These are phyloP conservation scores for Claviceps sp. DNA, from an alignment of 2,329 filamentous ascomycete genomes.

Conservation along the genomic window DNA sequence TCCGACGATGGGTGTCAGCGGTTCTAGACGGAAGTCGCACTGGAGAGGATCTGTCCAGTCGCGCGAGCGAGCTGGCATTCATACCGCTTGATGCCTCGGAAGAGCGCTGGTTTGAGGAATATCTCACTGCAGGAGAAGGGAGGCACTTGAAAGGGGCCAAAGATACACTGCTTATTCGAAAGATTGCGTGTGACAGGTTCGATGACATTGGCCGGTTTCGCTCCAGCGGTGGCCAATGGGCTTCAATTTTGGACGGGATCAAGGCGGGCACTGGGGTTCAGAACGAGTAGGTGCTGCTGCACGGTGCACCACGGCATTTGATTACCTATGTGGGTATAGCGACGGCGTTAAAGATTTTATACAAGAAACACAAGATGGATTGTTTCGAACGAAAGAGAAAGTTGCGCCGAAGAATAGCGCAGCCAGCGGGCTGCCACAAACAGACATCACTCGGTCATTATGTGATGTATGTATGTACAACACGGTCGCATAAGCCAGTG, in stretches of 20 bases:
- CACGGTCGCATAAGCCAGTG: background rate
- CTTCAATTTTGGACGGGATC: constrained; percentile 36
- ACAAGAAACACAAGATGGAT: background rate
- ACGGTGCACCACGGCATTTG: background rate
- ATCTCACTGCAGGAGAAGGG: constrained; percentile 50
- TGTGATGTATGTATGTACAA: background rate
- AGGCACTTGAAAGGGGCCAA: constrained; percentile 50
- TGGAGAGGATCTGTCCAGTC: constrained; percentile 31
- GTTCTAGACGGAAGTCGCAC: constrained; percentile 32
- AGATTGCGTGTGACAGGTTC: constrained; percentile 52
- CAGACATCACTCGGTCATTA: background rate
- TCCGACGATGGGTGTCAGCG: constrained; percentile 50
- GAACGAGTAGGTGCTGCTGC: constrained; percentile 9
- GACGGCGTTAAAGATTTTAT: background rate
- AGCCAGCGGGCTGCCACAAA: too few relatives aligned
- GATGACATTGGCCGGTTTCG: constrained; percentile 31
- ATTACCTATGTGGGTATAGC: background rate
- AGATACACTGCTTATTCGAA: constrained; percentile 63
- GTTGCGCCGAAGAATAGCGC: too few relatives aligned
- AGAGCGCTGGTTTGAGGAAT: constrained; percentile 61
- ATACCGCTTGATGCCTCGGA: constrained; percentile 59
- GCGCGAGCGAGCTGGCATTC: constrained; percentile 56
- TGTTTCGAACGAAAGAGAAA: too few relatives aligned
- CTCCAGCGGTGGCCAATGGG: constrained; percentile 32
- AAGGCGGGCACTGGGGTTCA: constrained; percentile 29